phyloP scores from a whole-genome alignment of 2,329 filamentous ascomycete species.

The Colletotrichum tropicicola region DNA sequence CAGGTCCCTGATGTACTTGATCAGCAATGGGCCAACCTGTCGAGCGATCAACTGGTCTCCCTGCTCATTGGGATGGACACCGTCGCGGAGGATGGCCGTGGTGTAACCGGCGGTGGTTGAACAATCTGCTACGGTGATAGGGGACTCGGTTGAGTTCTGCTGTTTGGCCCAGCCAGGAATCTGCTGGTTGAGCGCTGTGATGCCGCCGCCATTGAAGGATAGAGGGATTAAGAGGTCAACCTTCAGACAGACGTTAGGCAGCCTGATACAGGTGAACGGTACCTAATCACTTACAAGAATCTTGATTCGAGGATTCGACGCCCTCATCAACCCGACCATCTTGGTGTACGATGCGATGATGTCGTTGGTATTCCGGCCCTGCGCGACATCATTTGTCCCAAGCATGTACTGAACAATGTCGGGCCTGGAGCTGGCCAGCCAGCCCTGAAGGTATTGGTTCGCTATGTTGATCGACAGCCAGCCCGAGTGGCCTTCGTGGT shows the following conservation, averaged over 20 bases:
- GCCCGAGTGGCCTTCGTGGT: conserved; percentile 55
- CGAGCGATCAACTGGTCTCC: conserved; percentile 45
- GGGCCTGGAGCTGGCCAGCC: conserved; percentile 46
- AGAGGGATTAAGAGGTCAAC: conserved; percentile 51
- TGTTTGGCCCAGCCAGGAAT: conserved; percentile 48
- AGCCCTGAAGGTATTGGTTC: conserved; percentile 47
- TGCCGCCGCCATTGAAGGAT: conserved; percentile 36
- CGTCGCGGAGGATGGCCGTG: conserved; percentile 44
- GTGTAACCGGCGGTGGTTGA: conserved; percentile 43
- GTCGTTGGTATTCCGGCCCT: conserved; percentile 39
- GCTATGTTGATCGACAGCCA: conserved; percentile 54
- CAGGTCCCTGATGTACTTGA: conserved; percentile 40
- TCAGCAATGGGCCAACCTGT: conserved; percentile 41
- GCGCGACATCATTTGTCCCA: conserved; percentile 53
- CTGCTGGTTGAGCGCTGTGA: conserved; percentile 44
- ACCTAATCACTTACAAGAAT: conserved; percentile 47
- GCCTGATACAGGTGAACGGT: too few relatives aligned
- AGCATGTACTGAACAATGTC: conserved; percentile 57
- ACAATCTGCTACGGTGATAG: conserved; percentile 50
- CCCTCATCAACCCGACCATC: conserved; percentile 47
- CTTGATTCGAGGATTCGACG: conserved; percentile 46
- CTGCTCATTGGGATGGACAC: conserved; percentile 48
- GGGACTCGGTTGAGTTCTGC: conserved; percentile 46
- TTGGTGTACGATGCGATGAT: conserved; percentile 50
- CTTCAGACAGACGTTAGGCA: conserved; percentile 35